phyloP scores from a whole-genome alignment of 2,329 filamentous ascomycete genomes.

The Claviceps sp. region DNA sequence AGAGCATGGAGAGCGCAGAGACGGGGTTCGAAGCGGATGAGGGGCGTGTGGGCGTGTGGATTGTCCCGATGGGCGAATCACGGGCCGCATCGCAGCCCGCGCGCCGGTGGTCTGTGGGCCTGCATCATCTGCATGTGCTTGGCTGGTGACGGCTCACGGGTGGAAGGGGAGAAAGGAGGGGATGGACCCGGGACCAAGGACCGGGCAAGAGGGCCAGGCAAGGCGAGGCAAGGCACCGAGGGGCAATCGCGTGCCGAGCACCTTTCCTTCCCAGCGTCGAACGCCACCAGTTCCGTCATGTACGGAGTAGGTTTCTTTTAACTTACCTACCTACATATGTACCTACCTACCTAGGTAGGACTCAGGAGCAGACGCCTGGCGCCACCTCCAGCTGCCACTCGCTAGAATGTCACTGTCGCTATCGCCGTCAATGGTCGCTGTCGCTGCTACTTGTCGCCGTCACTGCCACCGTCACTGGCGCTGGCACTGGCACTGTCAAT shows the following conservation, averaged over 20 bases:
- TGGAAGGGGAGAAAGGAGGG: not conserved
- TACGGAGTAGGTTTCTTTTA: no score
- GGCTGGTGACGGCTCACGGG: not conserved
- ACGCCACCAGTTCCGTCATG: no score
- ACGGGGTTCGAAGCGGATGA: not conserved
- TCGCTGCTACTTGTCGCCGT: no score
- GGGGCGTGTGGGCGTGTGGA: not conserved
- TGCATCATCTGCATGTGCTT: not conserved
- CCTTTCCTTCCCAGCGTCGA: not conserved
- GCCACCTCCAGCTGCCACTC: no score
- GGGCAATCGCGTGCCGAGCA: not conserved
- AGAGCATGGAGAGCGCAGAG: no score
- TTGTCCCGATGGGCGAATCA: not conserved
- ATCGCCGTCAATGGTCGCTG: no score
- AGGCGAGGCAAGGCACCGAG: not conserved
- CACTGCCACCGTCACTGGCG: no score
- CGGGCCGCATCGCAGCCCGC: no score
- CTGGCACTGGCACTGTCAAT: not conserved
- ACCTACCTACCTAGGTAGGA: no score
- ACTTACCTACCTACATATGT: no score
- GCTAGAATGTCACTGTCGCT: no score
- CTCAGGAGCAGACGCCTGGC: no score
- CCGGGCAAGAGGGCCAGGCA: slow-evolving; percentile 1
- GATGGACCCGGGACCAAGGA: slow-evolving; percentile 6
- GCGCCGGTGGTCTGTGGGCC: not conserved